Percentiles rank a stretch among this genome's conserved stretches.
Evolutionary conservation across 2,329 filamentous ascomycete species (phyloP).

Genomic region (Aureobasidium melanogenum): DNA sequence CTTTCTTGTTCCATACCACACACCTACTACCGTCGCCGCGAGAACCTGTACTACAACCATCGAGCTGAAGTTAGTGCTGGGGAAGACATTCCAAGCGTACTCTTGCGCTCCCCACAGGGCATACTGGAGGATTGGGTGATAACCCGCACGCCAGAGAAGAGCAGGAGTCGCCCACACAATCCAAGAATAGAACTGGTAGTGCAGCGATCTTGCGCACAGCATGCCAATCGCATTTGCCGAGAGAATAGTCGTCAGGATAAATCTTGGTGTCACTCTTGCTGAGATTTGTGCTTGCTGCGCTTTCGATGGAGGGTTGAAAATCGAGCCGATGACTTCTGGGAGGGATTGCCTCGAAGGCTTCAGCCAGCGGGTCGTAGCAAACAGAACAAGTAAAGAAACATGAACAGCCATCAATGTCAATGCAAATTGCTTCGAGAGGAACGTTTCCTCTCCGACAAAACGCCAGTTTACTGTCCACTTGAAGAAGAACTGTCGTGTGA

Average conservation of each 20-base stretch:
- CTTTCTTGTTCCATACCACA: slow-evolving; percentile 49
- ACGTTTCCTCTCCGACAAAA: slow-evolving; percentile 76
- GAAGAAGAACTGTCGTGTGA: slow-evolving; percentile 85
- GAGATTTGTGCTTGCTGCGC: slow-evolving; percentile 51
- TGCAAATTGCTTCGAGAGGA: slow-evolving; percentile 65
- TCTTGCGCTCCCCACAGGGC: slow-evolving; percentile 70
- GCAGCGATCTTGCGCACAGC: slow-evolving; percentile 76
- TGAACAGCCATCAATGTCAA: slow-evolving; percentile 58
- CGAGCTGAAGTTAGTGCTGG: slow-evolving; percentile 63
- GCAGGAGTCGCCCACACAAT: slow-evolving; percentile 83
- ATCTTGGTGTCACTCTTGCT: slow-evolving; percentile 56
- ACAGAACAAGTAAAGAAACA: slow-evolving; percentile 54
- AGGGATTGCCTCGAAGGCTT: slow-evolving; percentile 55
- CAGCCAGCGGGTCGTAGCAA: slow-evolving; percentile 62
- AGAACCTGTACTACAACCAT: slow-evolving; percentile 61
- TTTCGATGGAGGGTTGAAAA: slow-evolving; percentile 36
- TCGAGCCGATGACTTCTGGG: slow-evolving; percentile 43
- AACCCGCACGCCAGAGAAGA: slow-evolving; percentile 69
- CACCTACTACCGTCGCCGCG: slow-evolving; percentile 53
- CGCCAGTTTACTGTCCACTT: slow-evolving; percentile 99
- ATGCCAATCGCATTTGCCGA: slow-evolving; percentile 70
- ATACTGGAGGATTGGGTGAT: slow-evolving; percentile 59
- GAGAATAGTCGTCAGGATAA: slow-evolving; percentile 67
- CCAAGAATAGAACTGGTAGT: slow-evolving; percentile 95
- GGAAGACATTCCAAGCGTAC: slow-evolving; percentile 90